Evolutionary conservation across 2,329 filamentous ascomycete genomes (phyloP).

Genomic region (Hymenoscyphus infarciens): DNA sequence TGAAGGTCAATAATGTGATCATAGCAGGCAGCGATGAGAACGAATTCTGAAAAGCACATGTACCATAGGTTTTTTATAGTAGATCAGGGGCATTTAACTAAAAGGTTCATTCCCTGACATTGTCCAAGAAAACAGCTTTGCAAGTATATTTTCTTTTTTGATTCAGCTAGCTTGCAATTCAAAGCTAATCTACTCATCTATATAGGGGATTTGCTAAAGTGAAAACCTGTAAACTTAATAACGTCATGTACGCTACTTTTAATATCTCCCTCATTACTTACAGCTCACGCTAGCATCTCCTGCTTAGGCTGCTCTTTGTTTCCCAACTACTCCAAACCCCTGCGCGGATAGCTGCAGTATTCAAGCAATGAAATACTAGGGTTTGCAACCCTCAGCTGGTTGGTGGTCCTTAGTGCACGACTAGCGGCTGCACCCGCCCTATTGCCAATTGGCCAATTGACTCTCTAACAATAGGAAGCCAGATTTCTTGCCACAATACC

Average conservation of each 20-base stretch:
- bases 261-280: too few relatives aligned
- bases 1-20: constrained; percentile 97
- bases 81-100: constrained; percentile 22
- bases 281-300: too few relatives aligned
- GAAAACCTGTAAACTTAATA: neutral
- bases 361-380: neutral
- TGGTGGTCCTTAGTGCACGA: neutral
- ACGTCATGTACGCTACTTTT: too few relatives aligned
- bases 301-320: neutral
- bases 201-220: neutral
- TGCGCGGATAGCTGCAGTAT: neutral
- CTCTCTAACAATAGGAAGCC: neutral
- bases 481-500: neutral
- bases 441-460: too few relatives aligned
- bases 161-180: neutral
- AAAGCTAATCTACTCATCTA: neutral
- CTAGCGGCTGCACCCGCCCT: neutral
- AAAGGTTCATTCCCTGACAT: constrained; percentile 12
- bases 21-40: constrained; percentile 82
- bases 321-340: neutral
- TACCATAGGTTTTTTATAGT: constrained; percentile 29
- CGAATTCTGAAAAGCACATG: constrained; percentile 63
- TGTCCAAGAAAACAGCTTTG: neutral
- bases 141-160: neutral
- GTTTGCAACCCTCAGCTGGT: neutral